Evolutionary conservation across 129 eudicot species (phyloP).

Genomic region (Lactuca saligna): DNA sequence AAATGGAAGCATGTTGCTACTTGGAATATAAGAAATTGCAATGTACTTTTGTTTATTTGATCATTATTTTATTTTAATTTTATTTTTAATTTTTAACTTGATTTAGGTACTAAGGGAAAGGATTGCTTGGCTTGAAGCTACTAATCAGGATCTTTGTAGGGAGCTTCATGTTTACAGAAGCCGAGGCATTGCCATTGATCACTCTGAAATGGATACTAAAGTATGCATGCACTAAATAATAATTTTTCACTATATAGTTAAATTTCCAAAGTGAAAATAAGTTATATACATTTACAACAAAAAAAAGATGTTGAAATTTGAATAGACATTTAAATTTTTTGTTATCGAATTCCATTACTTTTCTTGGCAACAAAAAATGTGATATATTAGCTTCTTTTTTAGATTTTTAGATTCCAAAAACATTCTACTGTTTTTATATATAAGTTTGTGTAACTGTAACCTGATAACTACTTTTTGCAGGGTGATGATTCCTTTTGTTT

Average conservation of each 20-base stretch:
- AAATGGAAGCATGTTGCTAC: too few species aligned
- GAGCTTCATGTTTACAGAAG: conserved; percentile 73
- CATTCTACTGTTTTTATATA: neutral
- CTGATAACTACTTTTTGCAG: conserved; percentile 34
- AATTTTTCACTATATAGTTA: neutral
- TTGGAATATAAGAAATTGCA: too few species aligned
- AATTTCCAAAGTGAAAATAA: too few species aligned
- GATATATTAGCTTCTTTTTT: neutral
- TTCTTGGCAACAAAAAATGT: too few species aligned
- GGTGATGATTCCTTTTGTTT: conserved; percentile 49
- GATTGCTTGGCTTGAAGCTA: conserved; percentile 92
- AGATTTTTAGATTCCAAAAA: too few species aligned
- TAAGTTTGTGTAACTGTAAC: conserved; percentile 14
- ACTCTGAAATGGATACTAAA: conserved; percentile 48
- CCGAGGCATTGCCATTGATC: conserved; percentile 50
- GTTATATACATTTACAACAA: too few species aligned
- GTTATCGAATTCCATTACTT: too few species aligned
- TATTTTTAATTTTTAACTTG: neutral
- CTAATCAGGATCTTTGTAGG: conserved; percentile 85
- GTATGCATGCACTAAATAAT: conserved; percentile 34
- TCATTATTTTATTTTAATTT: too few species aligned
- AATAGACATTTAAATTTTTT: too few species aligned
- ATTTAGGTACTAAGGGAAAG: conserved; percentile 69
- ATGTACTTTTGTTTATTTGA: too few species aligned
- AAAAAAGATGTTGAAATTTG: too few species aligned